Evolutionary conservation across 345 rosid species (phyloP).

Genomic region (Lumnitzera racemosa): DNA sequence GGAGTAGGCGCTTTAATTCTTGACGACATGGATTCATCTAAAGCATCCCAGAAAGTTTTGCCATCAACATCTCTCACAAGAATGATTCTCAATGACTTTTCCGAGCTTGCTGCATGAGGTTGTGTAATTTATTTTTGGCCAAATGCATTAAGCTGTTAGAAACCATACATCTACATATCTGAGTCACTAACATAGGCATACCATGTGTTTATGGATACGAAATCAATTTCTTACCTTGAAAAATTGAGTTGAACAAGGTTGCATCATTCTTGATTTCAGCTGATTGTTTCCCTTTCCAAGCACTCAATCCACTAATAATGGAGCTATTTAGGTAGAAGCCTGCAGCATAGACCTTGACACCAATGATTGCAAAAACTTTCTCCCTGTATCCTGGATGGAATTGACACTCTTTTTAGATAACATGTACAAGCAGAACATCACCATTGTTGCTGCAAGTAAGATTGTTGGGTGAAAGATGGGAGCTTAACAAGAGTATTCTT

Average conservation of each 20-base stretch:
- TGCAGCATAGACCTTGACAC: constrained; percentile 85
- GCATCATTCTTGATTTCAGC: constrained; percentile 45
- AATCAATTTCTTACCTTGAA: constrained; percentile 34
- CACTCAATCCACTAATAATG: constrained; percentile 27
- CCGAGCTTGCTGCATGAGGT: constrained; percentile 39
- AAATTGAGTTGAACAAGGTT: constrained; percentile 44
- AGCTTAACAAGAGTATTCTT: too few relatives aligned
- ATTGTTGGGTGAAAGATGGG: too few relatives aligned
- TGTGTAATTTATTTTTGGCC: neutral
- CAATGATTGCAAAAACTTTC: constrained; percentile 76
- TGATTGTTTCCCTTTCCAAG: constrained; percentile 52
- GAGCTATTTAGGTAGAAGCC: constrained; percentile 55
- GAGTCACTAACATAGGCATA: neutral
- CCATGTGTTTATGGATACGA: neutral
- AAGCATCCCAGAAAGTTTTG: constrained; percentile 89
- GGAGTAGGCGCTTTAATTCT: constrained; percentile 50
- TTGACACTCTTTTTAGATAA: too few relatives aligned
- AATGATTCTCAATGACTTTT: constrained; percentile 72
- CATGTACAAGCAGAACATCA: neutral
- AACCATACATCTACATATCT: neutral
- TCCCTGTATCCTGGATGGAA: constrained; percentile 64
- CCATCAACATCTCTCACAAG: constrained; percentile 95
- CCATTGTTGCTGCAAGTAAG: neutral
- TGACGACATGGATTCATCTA: constrained; percentile 69
- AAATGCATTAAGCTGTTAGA: constrained; percentile 1